phyloP scores from a whole-genome alignment of 768 basidiomycete species.

The Termitomyces titanicus region DNA sequence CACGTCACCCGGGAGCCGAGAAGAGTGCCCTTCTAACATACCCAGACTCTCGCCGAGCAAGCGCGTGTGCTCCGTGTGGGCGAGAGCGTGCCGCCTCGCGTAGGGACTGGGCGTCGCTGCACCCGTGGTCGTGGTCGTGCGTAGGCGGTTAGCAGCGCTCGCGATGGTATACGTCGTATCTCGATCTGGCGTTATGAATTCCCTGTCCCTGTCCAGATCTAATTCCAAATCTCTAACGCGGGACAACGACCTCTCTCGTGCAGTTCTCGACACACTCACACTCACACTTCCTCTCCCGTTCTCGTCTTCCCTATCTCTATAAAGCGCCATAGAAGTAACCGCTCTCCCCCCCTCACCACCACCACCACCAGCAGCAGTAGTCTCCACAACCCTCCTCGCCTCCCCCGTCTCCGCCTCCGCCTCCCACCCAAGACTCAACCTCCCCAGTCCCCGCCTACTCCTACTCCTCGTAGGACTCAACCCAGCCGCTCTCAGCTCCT shows the following conservation, averaged over 20 bases:
- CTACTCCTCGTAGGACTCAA: conserved; percentile 38
- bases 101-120: conserved; percentile 22
- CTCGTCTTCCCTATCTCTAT: conserved; percentile 18
- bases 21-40: conserved; percentile 67
- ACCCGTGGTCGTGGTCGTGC: background rate
- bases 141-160: background rate
- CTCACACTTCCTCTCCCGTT: background rate
- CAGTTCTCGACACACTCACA: conserved; percentile 13
- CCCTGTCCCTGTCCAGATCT: background rate
- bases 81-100: conserved; percentile 17
- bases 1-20: conserved; percentile 34
- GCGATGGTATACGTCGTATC: background rate
- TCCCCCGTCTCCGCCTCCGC: conserved; percentile 6
- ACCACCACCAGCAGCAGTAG: too few species aligned
- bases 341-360: conserved; percentile 29
- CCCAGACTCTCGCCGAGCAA: conserved; percentile 66
- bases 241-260: conserved; percentile 14
- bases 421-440: conserved; percentile 12
- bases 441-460: background rate
- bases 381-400: conserved; percentile 10
- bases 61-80: conserved; percentile 54
- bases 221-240: background rate
- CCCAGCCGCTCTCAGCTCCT: conserved; percentile 70
- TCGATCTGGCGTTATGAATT: too few species aligned
- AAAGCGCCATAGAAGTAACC: conserved; percentile 55